Conservation (phyloP, 495 filamentous ascomycete species). For the Bombardia bombarda region DNA sequence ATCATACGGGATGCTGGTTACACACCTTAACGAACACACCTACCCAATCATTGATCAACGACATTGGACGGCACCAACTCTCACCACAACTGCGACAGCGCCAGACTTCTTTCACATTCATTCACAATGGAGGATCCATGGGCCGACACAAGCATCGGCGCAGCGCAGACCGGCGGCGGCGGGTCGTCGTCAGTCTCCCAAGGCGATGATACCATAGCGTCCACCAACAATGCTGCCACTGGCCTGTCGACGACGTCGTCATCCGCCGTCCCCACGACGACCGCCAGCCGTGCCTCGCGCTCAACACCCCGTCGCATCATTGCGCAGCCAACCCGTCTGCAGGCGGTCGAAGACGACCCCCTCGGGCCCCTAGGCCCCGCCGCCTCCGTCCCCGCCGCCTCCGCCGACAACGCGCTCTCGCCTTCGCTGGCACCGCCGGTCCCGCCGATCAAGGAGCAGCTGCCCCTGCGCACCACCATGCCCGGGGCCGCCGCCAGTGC, state of each 20-base stretch:
- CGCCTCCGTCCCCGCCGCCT: slow-evolving; percentile 50
- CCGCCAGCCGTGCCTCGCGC: slow-evolving; percentile 21
- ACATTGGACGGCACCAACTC: too few relatives aligned
- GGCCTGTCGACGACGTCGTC: slow-evolving; percentile 18
- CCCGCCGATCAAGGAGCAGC: slow-evolving; percentile 81
- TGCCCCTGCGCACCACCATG: slow-evolving; percentile 49
- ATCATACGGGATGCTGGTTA: too few relatives aligned
- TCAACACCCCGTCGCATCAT: slow-evolving; percentile 62
- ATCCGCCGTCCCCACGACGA: slow-evolving; percentile 35
- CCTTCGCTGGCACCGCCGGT: slow-evolving; percentile 55
- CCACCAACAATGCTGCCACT: too few relatives aligned
- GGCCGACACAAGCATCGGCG: slow-evolving; percentile 22
- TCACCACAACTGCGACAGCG: too few relatives aligned
- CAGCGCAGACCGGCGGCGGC: slow-evolving; percentile 5
- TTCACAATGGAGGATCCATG: slow-evolving; percentile 26
- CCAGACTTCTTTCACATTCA: too few relatives aligned
- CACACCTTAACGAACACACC: too few relatives aligned
- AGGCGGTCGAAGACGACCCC: slow-evolving; percentile 79
- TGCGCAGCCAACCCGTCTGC: slow-evolving; percentile 72
- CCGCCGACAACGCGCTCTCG: slow-evolving; percentile 32
- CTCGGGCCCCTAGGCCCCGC: slow-evolving; percentile 82
- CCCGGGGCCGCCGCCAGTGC: slow-evolving; percentile 8
- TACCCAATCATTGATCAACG: too few relatives aligned
- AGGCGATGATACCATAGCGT: slow-evolving; percentile 5
- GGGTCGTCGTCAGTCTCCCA: slow-evolving; percentile 12